phyloP scores from a whole-genome alignment of 352 stramenopile species.

The Paralagenidium karlingii region DNA sequence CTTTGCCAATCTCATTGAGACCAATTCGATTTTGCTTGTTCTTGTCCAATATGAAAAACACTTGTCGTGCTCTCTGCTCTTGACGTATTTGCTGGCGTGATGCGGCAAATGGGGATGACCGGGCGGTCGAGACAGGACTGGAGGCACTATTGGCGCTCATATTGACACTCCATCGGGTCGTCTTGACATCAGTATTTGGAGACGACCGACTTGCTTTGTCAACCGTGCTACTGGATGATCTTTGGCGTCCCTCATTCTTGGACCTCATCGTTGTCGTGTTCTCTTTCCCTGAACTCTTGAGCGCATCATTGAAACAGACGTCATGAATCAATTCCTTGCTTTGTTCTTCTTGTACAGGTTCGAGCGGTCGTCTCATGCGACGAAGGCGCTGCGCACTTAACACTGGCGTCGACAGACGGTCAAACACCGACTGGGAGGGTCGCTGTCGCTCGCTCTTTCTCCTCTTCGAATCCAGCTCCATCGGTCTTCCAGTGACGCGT shows the following conservation, averaged over 20 bases:
- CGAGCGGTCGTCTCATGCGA: too few relatives aligned
- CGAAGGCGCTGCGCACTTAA: too few relatives aligned
- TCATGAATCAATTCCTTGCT: neutral
- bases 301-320: neutral
- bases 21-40: slow-evolving; percentile 25
- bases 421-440: neutral
- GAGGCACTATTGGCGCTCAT: slow-evolving; percentile 6
- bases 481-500: slow-evolving; percentile 16
- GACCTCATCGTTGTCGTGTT: neutral
- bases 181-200: too few relatives aligned
- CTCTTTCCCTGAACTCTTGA: neutral
- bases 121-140: slow-evolving; percentile 1
- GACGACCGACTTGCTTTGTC: too few relatives aligned
- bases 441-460: neutral
- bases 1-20: slow-evolving; percentile 39
- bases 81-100: slow-evolving; percentile 4
- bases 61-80: slow-evolving; percentile 11
- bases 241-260: neutral
- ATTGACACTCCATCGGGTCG: too few relatives aligned
- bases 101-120: slow-evolving; percentile 1
- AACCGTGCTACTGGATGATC: neutral
- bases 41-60: slow-evolving; percentile 44
- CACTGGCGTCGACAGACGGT: neutral
- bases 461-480: neutral
- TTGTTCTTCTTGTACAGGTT: too few relatives aligned